A percentile compares a stretch with the other conserved stretches of the same genome.
Conservation (phyloP, 345 rosid genomes). For the Eutrema heterophyllum region DNA sequence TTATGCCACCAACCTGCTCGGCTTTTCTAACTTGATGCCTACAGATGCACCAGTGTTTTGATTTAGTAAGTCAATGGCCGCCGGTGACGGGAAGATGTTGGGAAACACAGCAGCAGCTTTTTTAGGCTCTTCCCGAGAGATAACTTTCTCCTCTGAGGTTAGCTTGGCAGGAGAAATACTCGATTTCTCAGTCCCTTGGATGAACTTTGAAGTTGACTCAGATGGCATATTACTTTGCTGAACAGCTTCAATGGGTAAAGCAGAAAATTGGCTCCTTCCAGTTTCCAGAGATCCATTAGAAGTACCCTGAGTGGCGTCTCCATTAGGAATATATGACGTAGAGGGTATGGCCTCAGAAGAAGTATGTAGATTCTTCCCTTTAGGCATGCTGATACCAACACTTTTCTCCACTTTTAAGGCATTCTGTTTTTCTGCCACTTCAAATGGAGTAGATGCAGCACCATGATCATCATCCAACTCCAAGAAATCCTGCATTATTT, state of each 20-base stretch:
- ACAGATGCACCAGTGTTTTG: conserved; percentile 23
- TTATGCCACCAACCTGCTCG: conserved; percentile 31
- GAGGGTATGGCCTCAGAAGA: conserved; percentile 33
- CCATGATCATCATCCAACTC: conserved; percentile 68
- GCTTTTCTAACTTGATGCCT: conserved; percentile 15
- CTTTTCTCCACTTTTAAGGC: conserved; percentile 25
- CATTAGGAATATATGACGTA: conserved; percentile 28
- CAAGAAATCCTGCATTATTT: conserved; percentile 54
- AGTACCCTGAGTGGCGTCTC: conserved; percentile 30
- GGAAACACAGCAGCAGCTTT: conserved; percentile 20
- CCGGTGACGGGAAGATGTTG: conserved; percentile 5
- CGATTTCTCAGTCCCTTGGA: conserved; percentile 19
- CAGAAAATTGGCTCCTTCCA: conserved; percentile 37
- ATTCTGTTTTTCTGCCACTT: conserved; percentile 38
- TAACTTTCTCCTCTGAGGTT: background rate
- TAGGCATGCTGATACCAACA: conserved; percentile 35
- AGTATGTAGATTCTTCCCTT: conserved; percentile 28
- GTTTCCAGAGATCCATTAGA: conserved; percentile 32
- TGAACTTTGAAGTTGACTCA: conserved; percentile 28
- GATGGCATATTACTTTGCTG: conserved; percentile 31
- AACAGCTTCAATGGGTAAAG: conserved; percentile 30
- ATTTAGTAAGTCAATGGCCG: background rate
- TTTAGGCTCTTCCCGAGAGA: conserved; percentile 18
- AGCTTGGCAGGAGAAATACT: conserved; percentile 4
- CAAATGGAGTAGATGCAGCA: conserved; percentile 27